Percentiles rank a stretch among this genome's conserved stretches.
Evolutionary conservation across 768 basidiomycete species (phyloP).

Genomic region (Crepidotus variabilis): DNA sequence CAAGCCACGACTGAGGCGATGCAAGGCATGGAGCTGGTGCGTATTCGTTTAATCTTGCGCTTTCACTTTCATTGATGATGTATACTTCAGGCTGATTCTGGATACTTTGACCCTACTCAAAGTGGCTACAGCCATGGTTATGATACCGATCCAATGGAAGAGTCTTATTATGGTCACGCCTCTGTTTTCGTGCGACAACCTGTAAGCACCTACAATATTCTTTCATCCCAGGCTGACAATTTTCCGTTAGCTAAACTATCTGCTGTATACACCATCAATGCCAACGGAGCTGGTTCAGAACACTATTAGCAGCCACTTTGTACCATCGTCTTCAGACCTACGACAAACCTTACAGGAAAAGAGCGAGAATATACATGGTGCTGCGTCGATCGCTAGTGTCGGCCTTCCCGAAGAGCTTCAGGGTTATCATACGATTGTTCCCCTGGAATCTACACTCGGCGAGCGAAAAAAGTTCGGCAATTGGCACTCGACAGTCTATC

Average conservation of each 20-base stretch:
- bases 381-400: constrained; percentile 42
- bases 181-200: constrained; percentile 64
- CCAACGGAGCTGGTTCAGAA: constrained; percentile 50
- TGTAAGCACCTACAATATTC: constrained; percentile 31
- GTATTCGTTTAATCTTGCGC: background rate
- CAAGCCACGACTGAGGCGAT: constrained; percentile 10
- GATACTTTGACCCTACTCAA: constrained; percentile 21
- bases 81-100: constrained; percentile 10
- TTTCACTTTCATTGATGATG: too few relatives aligned
- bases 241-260: constrained; percentile 73
- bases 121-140: constrained; percentile 27
- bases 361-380: constrained; percentile 66
- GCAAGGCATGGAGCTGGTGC: constrained; percentile 16
- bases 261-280: constrained; percentile 79
- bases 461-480: constrained; percentile 79
- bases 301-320: constrained; percentile 58
- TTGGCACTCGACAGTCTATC: constrained; percentile 83
- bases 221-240: background rate
- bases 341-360: constrained; percentile 42
- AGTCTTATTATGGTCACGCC: constrained; percentile 38
- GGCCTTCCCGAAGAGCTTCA: constrained; percentile 80
- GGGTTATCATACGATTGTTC: constrained; percentile 85
- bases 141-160: constrained; percentile 29
- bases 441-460: constrained; percentile 55
- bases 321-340: constrained; percentile 44